Evolutionary conservation across 2,329 filamentous ascomycete species (phyloP).

Genomic region (Fusarium buxicola): DNA sequence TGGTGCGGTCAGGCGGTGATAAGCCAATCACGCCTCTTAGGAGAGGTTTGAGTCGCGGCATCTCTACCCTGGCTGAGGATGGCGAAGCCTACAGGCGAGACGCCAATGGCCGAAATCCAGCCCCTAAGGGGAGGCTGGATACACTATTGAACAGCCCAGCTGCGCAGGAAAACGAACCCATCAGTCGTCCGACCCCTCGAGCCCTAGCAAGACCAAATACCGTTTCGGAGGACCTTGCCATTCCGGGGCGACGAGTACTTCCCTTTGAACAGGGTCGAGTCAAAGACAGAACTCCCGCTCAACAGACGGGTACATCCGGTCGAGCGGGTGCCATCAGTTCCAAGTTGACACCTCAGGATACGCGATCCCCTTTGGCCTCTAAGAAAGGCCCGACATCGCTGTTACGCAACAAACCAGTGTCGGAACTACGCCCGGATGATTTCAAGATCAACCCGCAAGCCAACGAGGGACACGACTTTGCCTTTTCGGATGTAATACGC

Average conservation of each 20-base stretch:
- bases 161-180: conserved; percentile 36
- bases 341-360: conserved; percentile 21
- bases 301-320: conserved; percentile 16
- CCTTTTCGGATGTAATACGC: conserved; percentile 80
- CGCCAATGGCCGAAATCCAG: conserved; percentile 14
- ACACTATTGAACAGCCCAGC: conserved; percentile 50
- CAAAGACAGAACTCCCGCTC: conserved; percentile 26
- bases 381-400: conserved; percentile 47
- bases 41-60: conserved; percentile 50
- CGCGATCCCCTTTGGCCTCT: conserved; percentile 29
- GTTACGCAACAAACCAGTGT: conserved; percentile 68
- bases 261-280: conserved; percentile 48
- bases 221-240: conserved; percentile 43
- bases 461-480: conserved; percentile 78
- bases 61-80: conserved; percentile 62
- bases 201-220: conserved; percentile 29
- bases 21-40: conserved; percentile 36
- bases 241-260: conserved; percentile 56
- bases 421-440: conserved; percentile 72
- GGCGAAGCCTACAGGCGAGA: conserved; percentile 50
- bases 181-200: conserved; percentile 44
- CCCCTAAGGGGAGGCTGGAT: conserved; percentile 48
- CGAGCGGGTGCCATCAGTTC: conserved; percentile 14
- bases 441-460: conserved; percentile 84
- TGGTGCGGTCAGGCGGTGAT: conserved; percentile 36